These are phyloP conservation scores for Acanthamoeba healyi DNA, from an alignment of 208 protist species.

Conservation along the genomic window DNA sequence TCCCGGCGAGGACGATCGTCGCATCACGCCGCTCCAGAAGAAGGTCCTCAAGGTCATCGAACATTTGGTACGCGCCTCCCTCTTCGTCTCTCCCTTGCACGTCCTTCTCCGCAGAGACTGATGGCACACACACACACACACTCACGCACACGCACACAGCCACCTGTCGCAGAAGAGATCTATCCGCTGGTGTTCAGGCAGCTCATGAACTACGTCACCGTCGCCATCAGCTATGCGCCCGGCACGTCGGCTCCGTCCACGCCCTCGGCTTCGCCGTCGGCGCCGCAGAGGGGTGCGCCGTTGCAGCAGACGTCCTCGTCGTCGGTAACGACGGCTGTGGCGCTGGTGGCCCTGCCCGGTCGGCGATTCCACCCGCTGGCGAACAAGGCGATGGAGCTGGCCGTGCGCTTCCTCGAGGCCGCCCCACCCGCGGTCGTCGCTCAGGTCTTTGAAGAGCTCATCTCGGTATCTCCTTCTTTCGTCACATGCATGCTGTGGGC, in stretches of 20 bases:
- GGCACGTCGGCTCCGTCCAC: neutral
- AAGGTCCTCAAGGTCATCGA: slow-evolving; percentile 52
- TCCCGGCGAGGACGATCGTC: slow-evolving; percentile 1
- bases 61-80: neutral
- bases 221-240: slow-evolving; percentile 56
- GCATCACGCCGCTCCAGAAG: slow-evolving; percentile 52
- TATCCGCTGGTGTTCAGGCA: slow-evolving; percentile 49
- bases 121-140: too few relatives aligned
- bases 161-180: slow-evolving; percentile 46
- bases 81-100: neutral
- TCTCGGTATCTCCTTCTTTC: neutral
- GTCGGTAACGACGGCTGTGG: neutral
- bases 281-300: neutral
- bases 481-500: neutral
- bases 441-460: slow-evolving; percentile 62
- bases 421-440: slow-evolving; percentile 18
- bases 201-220: slow-evolving; percentile 22
- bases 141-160: slow-evolving; percentile 3
- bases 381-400: slow-evolving; percentile 39
- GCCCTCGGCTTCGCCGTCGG: neutral
- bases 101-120: too few relatives aligned
- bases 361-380: slow-evolving; percentile 61
- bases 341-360: neutral
- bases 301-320: neutral
- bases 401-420: neutral